Conservation (phyloP, 352 stramenopile genomes). For the Elongisporangium undulatum region DNA sequence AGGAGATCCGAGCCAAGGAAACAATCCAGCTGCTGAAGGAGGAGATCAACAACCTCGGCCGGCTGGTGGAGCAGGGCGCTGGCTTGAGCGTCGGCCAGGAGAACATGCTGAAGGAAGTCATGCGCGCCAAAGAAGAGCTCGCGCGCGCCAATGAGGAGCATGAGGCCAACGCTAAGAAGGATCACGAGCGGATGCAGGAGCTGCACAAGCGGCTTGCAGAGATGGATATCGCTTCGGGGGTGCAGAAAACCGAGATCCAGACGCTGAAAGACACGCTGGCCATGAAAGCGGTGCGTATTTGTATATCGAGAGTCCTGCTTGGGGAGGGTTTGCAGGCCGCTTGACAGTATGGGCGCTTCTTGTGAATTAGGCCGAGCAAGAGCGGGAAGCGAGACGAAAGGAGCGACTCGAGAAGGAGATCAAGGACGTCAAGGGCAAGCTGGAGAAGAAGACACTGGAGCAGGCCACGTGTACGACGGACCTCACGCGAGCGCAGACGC, state of each 20-base stretch:
- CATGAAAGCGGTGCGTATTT: conserved; percentile 53
- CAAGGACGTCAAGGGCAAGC: conserved; percentile 84
- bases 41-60: conserved; percentile 93
- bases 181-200: conserved; percentile 78
- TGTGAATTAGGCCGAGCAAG: conserved; percentile 72
- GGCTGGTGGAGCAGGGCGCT: conserved; percentile 94
- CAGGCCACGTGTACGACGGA: conserved; percentile 41
- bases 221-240: conserved; percentile 43
- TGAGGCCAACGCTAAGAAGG: conserved; percentile 72
- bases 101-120: conserved; percentile 90
- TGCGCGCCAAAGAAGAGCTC: conserved; percentile 88
- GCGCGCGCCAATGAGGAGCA: conserved; percentile 85
- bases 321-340: conserved; percentile 7
- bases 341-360: conserved; percentile 12
- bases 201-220: conserved; percentile 64
- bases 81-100: conserved; percentile 91
- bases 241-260: conserved; percentile 77
- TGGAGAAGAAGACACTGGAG: conserved; percentile 83
- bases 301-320: background rate
- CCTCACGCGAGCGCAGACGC: conserved; percentile 57
- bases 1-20: conserved; percentile 92
- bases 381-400: conserved; percentile 84
- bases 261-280: conserved; percentile 82
- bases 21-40: conserved; percentile 95
- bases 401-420: conserved; percentile 93